phyloP scores from a whole-genome alignment of 352 stramenopile genomes.

The Globisporangium cylindrosporum region DNA sequence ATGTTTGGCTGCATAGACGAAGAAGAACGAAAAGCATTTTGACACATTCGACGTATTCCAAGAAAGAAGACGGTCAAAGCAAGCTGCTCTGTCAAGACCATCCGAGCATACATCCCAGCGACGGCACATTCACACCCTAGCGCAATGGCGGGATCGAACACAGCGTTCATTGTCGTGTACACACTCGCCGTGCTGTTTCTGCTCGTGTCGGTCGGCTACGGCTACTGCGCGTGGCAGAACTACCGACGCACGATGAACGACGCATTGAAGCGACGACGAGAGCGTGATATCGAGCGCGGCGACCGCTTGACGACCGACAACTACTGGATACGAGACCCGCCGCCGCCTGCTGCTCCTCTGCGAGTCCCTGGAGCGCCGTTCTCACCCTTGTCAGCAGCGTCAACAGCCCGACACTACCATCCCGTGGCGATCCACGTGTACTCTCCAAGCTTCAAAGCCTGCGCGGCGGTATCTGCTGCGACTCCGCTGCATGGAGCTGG shows the following conservation, averaged over 20 bases:
- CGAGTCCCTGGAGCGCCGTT: background rate
- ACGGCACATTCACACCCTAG: background rate
- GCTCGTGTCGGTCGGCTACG: constrained; percentile 24
- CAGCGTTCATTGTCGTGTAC: constrained; percentile 25
- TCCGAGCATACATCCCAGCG: background rate
- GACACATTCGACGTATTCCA: background rate
- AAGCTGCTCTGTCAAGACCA: background rate
- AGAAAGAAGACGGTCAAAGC: too few relatives aligned
- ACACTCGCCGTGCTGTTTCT: constrained; percentile 28
- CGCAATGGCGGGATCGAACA: constrained; percentile 11
- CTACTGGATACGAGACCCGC: constrained; percentile 28
- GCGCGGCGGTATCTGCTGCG: background rate
- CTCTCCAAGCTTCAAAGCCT: constrained; percentile 11
- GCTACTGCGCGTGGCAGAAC: constrained; percentile 30
- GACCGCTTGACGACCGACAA: constrained; percentile 21
- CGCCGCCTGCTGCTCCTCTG: background rate
- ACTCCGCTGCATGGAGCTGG: background rate
- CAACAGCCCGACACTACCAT: background rate
- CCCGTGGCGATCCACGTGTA: background rate
- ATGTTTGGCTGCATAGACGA: constrained; percentile 6
- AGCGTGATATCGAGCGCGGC: constrained; percentile 25
- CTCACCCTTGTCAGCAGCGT: background rate
- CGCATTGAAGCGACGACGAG: constrained; percentile 24
- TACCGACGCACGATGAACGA: constrained; percentile 30
- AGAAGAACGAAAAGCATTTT: background rate